Evolutionary conservation across 2,329 filamentous ascomycete species (phyloP), one percentile per base, ranked within the genome.

Genomic region (Neopestalotiopsis clavispora): DNA sequence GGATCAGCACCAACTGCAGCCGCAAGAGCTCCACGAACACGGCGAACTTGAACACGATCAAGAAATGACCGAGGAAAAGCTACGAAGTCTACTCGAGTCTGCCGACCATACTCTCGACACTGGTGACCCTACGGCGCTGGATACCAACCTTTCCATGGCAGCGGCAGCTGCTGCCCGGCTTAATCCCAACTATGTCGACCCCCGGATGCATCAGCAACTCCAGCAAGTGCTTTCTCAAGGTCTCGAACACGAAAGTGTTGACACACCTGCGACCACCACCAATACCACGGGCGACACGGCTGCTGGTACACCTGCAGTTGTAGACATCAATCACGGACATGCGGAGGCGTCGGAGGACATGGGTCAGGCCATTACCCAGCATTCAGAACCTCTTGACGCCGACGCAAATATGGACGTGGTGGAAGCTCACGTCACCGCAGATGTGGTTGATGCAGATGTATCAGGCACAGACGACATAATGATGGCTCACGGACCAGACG

Each of bases 101-200:
- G 78, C 79, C 13, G 77, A 79, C 10, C 57, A 59, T 28, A 17
- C 13, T 14, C 57, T 30, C 30, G 57, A 59, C 7, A 10, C n/a
- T 13, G 23, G 30, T 17, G 73, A 79, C 4, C 78, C 80, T 1
- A 78, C 83, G 6, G 78, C 83, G 6, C 82, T 87, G 40, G 80
- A 84, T 0, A 80, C 86, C 0, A 86, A 85, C 58, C 79, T 89
- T 65, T 86, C 85, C 1, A 86, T 89, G 69, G 87, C 87, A 1
- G 87, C 84, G 20, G 87, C 87, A 0, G 87, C 86, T 1, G 82
- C 87, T 0, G 87, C 87, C 59, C 85, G 87, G 59, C 78, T 90
- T 4, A 85, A 87, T 62, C 83, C 85, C 1, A 83, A 84, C 0
- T 83, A 89, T 23, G 82, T 90, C 65, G 87, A 90, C 69, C 86